Evolutionary conservation across 129 eudicot genomes (phyloP), one percentile per base, ranked within the genome.

Genomic region (Flaveria brownii): DNA sequence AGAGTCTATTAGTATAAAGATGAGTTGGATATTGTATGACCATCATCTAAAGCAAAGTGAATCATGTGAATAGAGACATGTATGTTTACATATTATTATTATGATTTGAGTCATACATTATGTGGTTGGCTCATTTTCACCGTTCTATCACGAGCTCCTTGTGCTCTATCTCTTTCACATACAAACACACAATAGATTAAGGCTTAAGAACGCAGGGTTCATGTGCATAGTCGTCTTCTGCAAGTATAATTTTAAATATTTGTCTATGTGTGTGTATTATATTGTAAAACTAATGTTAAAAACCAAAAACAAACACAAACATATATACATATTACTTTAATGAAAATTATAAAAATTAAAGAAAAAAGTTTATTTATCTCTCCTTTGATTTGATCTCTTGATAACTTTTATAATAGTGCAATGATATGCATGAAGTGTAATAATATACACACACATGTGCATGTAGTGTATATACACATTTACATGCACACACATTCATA

Each of bases 101-200:
- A 39, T 52, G 52, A 11, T 72, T 74, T 43, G 56, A 57, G 56
- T 74, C 45, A 23, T 57, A 16, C 57, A 59, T 41, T 20, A 73
- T 67, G 56, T 52, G n/a, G 81, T 52, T 76, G 80, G 55, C 56
- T 23, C 51, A 51, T 76, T 14, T 76, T 67, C 81, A 77, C 25
- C 57, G 67, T 36, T 39, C 67, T 67, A 6, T 77, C 81, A 77
- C 81, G 76, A 77, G 81, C 69, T 55, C 46, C 76, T 77, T 77
- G 81, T 50, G 18, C 26, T 75, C 20, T 62, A 23, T 75, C 55
- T 73, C 15, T 57, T 42, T 73, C 43, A 57, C 25, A 13, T 12
- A 73, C 39, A 60, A 3, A 26, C 68, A 61, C 10, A 26, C 36
- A 61, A 30, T 61, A 23, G 71, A 62, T 75, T 60, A 45, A 75